Conservation (phyloP, 257 asterid species). For the Jacaranda copaia region DNA sequence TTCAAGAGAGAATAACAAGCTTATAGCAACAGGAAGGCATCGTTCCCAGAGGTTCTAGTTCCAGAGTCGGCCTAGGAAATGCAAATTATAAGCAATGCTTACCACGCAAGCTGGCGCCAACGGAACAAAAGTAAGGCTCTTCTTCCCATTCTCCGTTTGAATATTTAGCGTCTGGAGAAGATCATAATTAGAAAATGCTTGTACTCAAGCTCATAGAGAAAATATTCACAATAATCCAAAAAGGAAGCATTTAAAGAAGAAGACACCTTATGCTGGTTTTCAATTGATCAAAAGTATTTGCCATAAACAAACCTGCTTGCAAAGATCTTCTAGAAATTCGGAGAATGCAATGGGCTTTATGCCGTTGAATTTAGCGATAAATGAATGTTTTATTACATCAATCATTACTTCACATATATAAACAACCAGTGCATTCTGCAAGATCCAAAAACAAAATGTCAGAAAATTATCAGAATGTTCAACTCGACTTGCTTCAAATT, state of each 20-base stretch:
- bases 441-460: constrained; percentile 30
- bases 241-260: constrained; percentile 3
- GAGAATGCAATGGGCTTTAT: constrained; percentile 93
- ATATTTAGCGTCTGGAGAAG: constrained; percentile 68
- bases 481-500: constrained; percentile 16
- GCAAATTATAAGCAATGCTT: constrained; percentile 38
- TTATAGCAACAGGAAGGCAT: background rate
- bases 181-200: constrained; percentile 16
- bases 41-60: constrained; percentile 1
- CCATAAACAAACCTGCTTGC: constrained; percentile 77
- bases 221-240: background rate
- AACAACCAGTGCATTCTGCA: constrained; percentile 95
- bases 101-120: constrained; percentile 98
- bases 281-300: constrained; percentile 1
- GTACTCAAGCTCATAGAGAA: constrained; percentile 17
- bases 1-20: constrained; percentile 15
- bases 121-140: constrained; percentile 82
- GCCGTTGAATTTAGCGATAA: constrained; percentile 92
- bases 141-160: constrained; percentile 69
- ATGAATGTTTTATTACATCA: constrained; percentile 91
- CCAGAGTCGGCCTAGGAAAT: background rate
- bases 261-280: background rate
- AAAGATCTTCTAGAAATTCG: constrained; percentile 92
- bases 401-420: constrained; percentile 84
- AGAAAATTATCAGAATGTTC: constrained; percentile 17